A percentile compares a stretch with the other conserved stretches of the same genome.
Conservation (phyloP, 164 flowering plant genomes). For the Stephania yunnanensis region DNA sequence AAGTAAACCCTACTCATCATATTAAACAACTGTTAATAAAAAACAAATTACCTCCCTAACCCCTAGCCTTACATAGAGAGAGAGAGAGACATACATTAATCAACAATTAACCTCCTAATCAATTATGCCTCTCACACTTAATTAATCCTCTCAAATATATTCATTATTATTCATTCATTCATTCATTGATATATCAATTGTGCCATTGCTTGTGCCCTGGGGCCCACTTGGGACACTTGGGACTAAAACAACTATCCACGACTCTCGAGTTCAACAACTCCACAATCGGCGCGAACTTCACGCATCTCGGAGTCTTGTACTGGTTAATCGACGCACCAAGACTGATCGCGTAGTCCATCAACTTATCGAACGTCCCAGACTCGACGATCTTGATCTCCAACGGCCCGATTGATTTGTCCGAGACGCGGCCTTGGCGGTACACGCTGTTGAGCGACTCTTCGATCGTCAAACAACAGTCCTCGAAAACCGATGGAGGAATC, state of each 20-base stretch:
- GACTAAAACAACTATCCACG: slow-evolving; percentile 53
- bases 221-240: slow-evolving; percentile 88
- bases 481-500: slow-evolving; percentile 73
- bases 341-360: slow-evolving; percentile 96
- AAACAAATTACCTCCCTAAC: slow-evolving; percentile 1
- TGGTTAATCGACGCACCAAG: slow-evolving; percentile 89
- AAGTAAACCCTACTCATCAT: slow-evolving; percentile 5
- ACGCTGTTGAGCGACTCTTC: slow-evolving; percentile 90
- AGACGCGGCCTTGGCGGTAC: slow-evolving; percentile 76
- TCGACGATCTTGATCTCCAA: slow-evolving; percentile 87
- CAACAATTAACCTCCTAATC: too few species aligned
- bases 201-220: slow-evolving; percentile 85
- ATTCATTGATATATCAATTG: slow-evolving; percentile 24
- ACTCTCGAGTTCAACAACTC: slow-evolving; percentile 78
- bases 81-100: too few species aligned
- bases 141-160: background rate
- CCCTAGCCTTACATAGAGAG: slow-evolving; percentile 3
- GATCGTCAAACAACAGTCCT: slow-evolving; percentile 78
- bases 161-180: background rate
- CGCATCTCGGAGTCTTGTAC: slow-evolving; percentile 93
- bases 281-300: slow-evolving; percentile 75
- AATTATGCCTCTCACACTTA: too few species aligned
- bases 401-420: slow-evolving; percentile 85
- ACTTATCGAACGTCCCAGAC: slow-evolving; percentile 82
- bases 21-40: background rate